Evolutionary conservation across 2,329 filamentous ascomycete species (phyloP), one percentile per base, ranked within the genome.

Genomic region (Aspergillus tanneri): DNA sequence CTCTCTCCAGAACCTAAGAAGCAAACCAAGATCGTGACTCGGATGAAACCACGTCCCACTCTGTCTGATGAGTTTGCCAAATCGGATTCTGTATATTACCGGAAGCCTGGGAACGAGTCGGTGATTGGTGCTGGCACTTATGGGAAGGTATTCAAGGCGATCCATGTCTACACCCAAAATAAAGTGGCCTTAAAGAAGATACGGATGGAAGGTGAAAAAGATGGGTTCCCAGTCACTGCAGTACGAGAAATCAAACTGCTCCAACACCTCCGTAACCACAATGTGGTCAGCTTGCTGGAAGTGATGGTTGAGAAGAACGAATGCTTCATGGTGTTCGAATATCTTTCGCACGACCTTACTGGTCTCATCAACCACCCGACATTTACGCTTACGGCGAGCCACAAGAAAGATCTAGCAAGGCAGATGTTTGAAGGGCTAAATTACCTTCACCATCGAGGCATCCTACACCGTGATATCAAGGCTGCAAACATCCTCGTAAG

Each of bases 301-400:
- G 97, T 99, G 57, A 99, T 99, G 93, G 93, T 99, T 2, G 93
- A 99, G 72, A 88, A 87, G 65, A 97, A 97, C 59, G 91, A 97
- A 70, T 99, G 93, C 69, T 99, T 95, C 72, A 99, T 99, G 93
- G 93, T 99, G 3, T 99, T 99, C 57, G 93, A 99, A 68, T 99
- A 99, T 65, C 79, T 97, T 24, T 92, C 93, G 1, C 93, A 99
- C 67, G 93, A 99, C 68, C 76, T 99, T 52, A 99, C 93, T 2
- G 93, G 93, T 11, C 77, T 99, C 24, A 82, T 99, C 52, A 97
- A 97, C 62, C 93, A 99, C 63, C 93, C 93, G 0, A 87, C 86
- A 0, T 99, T 96, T 72, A 86, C 85, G 50, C 81, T 99, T 11
- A 87, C 93, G 28, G 75, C 84, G 3, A 83, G 86, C 0, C 91